Evolutionary conservation across 305 asterid genomes (phyloP), one percentile per base, ranked within the genome.

Genomic region (Salvia sclarea): DNA sequence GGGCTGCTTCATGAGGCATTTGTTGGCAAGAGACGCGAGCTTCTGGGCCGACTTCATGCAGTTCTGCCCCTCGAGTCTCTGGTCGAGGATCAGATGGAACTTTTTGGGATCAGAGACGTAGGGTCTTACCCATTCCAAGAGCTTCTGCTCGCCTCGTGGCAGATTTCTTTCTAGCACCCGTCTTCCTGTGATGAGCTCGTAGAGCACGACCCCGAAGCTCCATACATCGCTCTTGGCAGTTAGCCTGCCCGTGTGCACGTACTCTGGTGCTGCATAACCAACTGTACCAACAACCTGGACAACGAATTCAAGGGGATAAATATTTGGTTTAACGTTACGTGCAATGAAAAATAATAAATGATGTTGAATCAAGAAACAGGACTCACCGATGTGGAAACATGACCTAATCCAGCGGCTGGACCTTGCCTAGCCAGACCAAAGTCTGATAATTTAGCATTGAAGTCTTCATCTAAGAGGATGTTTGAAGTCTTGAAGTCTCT

Each of bases 231-330:
- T 92, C 76, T 88, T 92, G 10, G 93, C 85, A 7, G 97, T 90
- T 62, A 92, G 88, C 73, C 88, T 79, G 40, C 98, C 98, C 0
- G 94, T 78, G 74, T 81, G 98, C 24, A 92, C 84, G 17, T 92
- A 92, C 65, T 92, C 96, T 0, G 98, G 98, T 20, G 98, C 98
- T 21, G 98, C 97, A 83, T 92, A 92, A 49, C 98, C 98, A 21
- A 90, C 87, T 0, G 98, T 92, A 25, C 97, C 98, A 56, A 92
- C 96, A 68, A 90, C 93, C 97, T 92, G 73, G 40, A 56, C 41
- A 58, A 40, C 24, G 21, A 20, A n/a, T 43, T 31, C 24, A 13
- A 2, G n/a, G n/a, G n/a, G n/a, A n/a, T n/a, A n/a, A n/a, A n/a
- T n/a, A n/a, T n/a, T n/a, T n/a, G n/a, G n/a, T n/a, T n/a, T n/a